Evolutionary conservation across 2,329 filamentous ascomycete genomes (phyloP).

Genomic region (Ophiocordyceps sinensis): DNA sequence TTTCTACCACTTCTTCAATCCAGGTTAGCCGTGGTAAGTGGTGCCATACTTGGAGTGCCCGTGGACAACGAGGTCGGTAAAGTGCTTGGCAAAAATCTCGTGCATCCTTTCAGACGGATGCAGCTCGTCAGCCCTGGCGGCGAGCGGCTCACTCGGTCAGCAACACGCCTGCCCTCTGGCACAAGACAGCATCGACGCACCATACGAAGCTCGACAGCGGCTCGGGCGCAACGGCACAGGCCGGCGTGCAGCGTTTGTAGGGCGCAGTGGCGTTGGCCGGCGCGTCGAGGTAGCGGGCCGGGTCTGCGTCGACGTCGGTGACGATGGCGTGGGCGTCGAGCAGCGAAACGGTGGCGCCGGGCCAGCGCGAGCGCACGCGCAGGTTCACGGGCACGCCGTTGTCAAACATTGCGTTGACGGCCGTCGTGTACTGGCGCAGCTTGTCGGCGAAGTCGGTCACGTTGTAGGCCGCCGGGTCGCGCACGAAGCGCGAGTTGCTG

Average conservation of each 20-base stretch:
- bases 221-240: constrained; percentile 23
- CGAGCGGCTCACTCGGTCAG: background rate
- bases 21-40: constrained; percentile 8
- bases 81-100: constrained; percentile 24
- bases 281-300: constrained; percentile 43
- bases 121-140: constrained; percentile 45
- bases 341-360: constrained; percentile 45
- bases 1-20: no score
- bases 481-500: constrained; percentile 25
- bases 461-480: constrained; percentile 29
- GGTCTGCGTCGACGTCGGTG: constrained; percentile 48
- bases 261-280: constrained; percentile 48
- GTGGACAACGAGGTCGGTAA: constrained; percentile 21
- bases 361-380: constrained; percentile 31
- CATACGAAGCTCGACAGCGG: constrained; percentile 51
- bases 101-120: constrained; percentile 53
- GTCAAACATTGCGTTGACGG: constrained; percentile 32
- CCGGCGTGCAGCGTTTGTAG: constrained; percentile 35
- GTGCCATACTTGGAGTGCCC: constrained; percentile 26
- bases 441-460: constrained; percentile 29
- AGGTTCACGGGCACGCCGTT: constrained; percentile 34
- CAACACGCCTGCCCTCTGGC: background rate
- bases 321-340: constrained; percentile 55
- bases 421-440: constrained; percentile 30
- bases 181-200: constrained; percentile 20